Evolutionary conservation across 78 protist species (phyloP), one percentile per base, ranked within the genome.

Genomic region (Monosiga brevicollis): DNA sequence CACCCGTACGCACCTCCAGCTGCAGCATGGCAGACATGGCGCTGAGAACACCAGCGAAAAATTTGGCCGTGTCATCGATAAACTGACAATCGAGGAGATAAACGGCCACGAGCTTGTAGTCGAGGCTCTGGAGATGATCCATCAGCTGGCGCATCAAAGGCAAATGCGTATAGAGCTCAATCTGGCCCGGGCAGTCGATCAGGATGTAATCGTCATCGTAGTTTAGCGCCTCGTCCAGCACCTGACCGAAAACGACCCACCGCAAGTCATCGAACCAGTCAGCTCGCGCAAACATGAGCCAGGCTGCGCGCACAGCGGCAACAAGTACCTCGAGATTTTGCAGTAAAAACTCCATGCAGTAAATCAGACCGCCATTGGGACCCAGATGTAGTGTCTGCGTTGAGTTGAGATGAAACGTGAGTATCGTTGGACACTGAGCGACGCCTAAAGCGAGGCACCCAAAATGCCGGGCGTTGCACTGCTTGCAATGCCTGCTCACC

Each of bases 311-410:
- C n/a, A n/a, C n/a, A n/a, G n/a, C n/a, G n/a, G n/a, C n/a, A n/a
- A n/a, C n/a, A n/a, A n/a, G n/a, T n/a, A n/a, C n/a, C n/a, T n/a
- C n/a, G n/a, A n/a, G n/a, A n/a, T n/a, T n/a, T n/a, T n/a, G n/a
- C n/a, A n/a, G n/a, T n/a, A n/a, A n/a, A n/a, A n/a, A 90, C 91
- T 98, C 99, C 93, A 98, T 88, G 43, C 96, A 92, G 81, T 86
- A 95, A 35, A 98, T 80, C 1, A 98, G 91, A 0, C 97, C 99
- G 0, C 99, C 99, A 82, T 98, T 98, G 0, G 99, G 99, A 1
- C 99, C 99, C 23, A 84, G 87, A 29, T 81, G 49, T n/a, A 94
- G 72, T n/a, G n/a, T n/a, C n/a, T n/a, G n/a, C n/a, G n/a, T n/a
- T n/a, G n/a, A n/a, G n/a, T n/a, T n/a, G n/a, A n/a, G n/a, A n/a